phyloP scores from a whole-genome alignment of 192 early-diverging fungal species.

The Umbelopsis sp. region DNA sequence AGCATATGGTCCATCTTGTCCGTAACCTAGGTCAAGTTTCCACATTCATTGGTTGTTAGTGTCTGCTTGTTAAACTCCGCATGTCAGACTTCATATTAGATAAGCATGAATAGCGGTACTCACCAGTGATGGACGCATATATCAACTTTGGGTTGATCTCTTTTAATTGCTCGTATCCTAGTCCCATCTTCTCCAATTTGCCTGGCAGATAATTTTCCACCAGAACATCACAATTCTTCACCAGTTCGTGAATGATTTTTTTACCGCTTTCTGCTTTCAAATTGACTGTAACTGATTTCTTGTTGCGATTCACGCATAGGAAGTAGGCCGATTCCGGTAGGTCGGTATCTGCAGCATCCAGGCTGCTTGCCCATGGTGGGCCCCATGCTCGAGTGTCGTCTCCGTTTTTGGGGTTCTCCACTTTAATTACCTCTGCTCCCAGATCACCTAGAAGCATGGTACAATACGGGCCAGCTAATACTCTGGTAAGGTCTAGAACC shows the following conservation, averaged over 20 bases:
- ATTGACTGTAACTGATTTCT: constrained; percentile 86
- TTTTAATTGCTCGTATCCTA: constrained; percentile 73
- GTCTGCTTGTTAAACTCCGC: background rate
- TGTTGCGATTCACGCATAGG: constrained; percentile 91
- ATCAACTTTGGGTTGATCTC: constrained; percentile 78
- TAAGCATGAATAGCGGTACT: constrained; percentile 12
- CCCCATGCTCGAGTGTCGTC: constrained; percentile 94
- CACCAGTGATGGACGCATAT: constrained; percentile 82
- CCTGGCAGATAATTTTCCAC: constrained; percentile 95
- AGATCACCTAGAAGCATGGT: constrained; percentile 80
- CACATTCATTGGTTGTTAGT: background rate
- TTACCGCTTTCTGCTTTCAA: constrained; percentile 70
- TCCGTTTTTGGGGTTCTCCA: constrained; percentile 80
- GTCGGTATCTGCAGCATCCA: constrained; percentile 30
- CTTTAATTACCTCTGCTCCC: constrained; percentile 90
- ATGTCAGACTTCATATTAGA: background rate
- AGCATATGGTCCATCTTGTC: constrained; percentile 83
- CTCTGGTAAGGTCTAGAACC: constrained; percentile 73
- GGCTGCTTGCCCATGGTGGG: constrained; percentile 57
- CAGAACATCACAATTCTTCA: constrained; percentile 72
- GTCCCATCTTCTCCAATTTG: constrained; percentile 72
- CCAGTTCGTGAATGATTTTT: constrained; percentile 69
- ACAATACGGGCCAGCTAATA: constrained; percentile 78
- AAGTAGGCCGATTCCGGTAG: constrained; percentile 85
- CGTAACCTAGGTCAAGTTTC: constrained; percentile 59